phyloP scores from a whole-genome alignment of 2,329 filamentous ascomycete genomes.

The Alternaria infectoria region DNA sequence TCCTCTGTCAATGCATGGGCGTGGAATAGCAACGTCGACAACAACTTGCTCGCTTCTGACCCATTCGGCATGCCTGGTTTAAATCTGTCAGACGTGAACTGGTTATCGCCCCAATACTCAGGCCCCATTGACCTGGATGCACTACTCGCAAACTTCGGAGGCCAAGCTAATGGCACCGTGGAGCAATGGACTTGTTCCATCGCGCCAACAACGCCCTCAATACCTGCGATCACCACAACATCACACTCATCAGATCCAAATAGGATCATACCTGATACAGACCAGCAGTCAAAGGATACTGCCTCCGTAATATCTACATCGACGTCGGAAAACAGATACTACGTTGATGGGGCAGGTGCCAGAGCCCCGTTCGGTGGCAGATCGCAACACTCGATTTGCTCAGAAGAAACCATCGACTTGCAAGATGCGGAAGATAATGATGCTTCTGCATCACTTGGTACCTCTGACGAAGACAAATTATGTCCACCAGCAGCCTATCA shows the following conservation, averaged over 20 bases:
- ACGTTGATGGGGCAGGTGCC: conserved; percentile 20
- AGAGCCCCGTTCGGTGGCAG: conserved; percentile 20
- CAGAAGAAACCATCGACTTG: neutral
- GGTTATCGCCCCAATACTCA: conserved; percentile 14
- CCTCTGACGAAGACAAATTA: neutral
- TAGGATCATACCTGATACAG: conserved; percentile 1
- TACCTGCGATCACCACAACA: neutral
- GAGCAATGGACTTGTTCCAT: neutral
- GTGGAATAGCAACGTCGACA: neutral
- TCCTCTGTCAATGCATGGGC: neutral
- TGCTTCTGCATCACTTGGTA: neutral
- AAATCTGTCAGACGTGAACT: conserved; percentile 11
- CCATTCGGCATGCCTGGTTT: conserved; percentile 8
- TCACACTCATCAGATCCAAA: neutral
- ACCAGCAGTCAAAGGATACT: neutral
- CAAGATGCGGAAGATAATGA: neutral
- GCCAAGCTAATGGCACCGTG: neutral
- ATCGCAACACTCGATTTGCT: conserved; percentile 3
- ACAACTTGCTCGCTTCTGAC: neutral
- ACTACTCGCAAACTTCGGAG: conserved; percentile 2
- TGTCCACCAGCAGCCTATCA: conserved; percentile 6
- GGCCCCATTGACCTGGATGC: conserved; percentile 11
- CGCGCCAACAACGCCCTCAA: neutral
- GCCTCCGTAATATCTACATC: conserved; percentile 4
- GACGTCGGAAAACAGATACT: conserved; percentile 11